Percentiles rank a stretch among this genome's conserved stretches.
Evolutionary conservation across 2,329 filamentous ascomycete species (phyloP).

Genomic region (Boeremia lycopersici): DNA sequence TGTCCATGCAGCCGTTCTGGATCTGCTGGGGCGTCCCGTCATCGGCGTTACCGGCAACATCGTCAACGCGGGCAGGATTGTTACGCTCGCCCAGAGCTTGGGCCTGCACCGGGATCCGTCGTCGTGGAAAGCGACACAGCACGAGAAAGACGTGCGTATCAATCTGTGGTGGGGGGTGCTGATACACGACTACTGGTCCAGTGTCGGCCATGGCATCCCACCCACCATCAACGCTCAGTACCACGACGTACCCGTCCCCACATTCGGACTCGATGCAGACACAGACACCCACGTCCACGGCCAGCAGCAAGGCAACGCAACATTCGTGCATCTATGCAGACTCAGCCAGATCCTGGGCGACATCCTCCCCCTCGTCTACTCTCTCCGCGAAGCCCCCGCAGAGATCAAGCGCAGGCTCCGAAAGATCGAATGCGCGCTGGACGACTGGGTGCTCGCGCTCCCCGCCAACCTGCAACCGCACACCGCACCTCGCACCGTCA

Average conservation of each 20-base stretch:
- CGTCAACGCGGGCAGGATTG: slow-evolving; percentile 26
- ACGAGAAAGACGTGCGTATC: slow-evolving; percentile 27
- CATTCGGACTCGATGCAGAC: not conserved
- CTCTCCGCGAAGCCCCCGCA: slow-evolving; percentile 9
- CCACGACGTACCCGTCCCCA: slow-evolving; percentile 22
- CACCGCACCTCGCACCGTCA: not conserved
- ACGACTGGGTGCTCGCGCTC: slow-evolving; percentile 20
- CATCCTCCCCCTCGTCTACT: slow-evolving; percentile 24
- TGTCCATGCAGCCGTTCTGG: slow-evolving; percentile 23
- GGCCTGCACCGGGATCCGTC: slow-evolving; percentile 26
- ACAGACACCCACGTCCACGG: not conserved
- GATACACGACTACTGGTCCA: slow-evolving; percentile 32
- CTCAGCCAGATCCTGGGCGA: slow-evolving; percentile 26
- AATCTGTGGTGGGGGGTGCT: slow-evolving; percentile 30
- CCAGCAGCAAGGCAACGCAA: not conserved
- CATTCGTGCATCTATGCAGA: slow-evolving; percentile 24
- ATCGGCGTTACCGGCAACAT: slow-evolving; percentile 27
- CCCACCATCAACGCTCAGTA: slow-evolving; percentile 21
- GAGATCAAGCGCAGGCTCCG: slow-evolving; percentile 15
- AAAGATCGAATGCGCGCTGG: slow-evolving; percentile 18
- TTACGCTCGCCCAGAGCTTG: slow-evolving; percentile 28
- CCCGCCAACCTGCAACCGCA: not conserved
- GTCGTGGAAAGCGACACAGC: slow-evolving; percentile 17
- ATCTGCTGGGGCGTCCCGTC: slow-evolving; percentile 28
- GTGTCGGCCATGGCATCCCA: slow-evolving; percentile 28